Conservation (phyloP, 106 monocot genomes). For the Phalaenopsis aphrodite region DNA sequence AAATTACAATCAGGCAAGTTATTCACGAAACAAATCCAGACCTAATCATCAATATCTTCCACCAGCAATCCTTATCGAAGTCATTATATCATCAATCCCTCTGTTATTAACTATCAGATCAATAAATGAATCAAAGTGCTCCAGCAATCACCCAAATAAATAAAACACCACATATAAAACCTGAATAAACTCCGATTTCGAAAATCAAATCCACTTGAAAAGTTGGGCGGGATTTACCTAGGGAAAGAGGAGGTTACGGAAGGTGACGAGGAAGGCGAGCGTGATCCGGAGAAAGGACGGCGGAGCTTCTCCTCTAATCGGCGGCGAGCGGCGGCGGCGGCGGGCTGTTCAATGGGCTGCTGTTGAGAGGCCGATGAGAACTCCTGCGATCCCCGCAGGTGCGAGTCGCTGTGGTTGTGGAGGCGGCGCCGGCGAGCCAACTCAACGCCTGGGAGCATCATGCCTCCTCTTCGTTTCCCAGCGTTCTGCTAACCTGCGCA, state of each 20-base stretch:
- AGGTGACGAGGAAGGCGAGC: background rate
- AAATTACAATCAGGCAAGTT: background rate
- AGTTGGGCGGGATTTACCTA: constrained; percentile 7
- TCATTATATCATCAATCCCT: background rate
- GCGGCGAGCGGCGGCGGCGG: constrained; percentile 33
- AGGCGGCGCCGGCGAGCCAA: constrained; percentile 48
- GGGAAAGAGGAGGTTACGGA: background rate
- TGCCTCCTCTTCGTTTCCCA: background rate
- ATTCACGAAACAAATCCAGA: background rate
- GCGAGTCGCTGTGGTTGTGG: constrained; percentile 28
- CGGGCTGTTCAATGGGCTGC: constrained; percentile 23
- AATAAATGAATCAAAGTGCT: background rate
- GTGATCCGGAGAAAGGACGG: constrained; percentile 5
- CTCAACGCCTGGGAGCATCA: constrained; percentile 64
- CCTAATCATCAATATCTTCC: background rate
- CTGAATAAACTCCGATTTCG: background rate
- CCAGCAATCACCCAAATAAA: background rate
- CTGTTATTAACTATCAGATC: too few relatives aligned
- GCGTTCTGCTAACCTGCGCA: too few relatives aligned
- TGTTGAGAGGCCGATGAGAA: background rate
- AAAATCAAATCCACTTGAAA: background rate
- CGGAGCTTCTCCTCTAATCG: constrained; percentile 49
- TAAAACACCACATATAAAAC: background rate
- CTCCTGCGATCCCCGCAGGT: background rate
- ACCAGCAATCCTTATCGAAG: background rate